Percentiles rank a stretch among this genome's conserved stretches.
Evolutionary conservation across 2,329 filamentous ascomycete species (phyloP).

Genomic region (Akanthomyces muscarius): DNA sequence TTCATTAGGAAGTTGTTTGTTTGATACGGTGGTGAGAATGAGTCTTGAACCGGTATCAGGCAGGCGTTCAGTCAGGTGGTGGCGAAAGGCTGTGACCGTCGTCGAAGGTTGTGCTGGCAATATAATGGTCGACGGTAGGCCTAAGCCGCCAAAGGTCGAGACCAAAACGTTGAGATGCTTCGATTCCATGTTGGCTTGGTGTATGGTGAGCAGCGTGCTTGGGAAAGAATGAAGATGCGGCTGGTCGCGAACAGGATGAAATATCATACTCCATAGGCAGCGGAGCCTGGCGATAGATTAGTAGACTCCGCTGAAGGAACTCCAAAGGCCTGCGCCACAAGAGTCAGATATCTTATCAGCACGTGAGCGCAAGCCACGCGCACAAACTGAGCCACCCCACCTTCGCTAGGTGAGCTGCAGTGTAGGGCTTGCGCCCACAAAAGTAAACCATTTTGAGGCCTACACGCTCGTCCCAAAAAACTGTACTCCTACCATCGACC

Average conservation of each 20-base stretch:
- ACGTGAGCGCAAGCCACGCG: slow-evolving; percentile 32
- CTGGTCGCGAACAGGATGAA: not conserved
- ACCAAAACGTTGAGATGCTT: slow-evolving; percentile 74
- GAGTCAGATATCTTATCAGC: slow-evolving; percentile 23
- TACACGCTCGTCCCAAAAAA: slow-evolving; percentile 33
- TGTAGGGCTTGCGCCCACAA: slow-evolving; percentile 44
- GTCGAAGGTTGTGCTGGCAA: slow-evolving; percentile 66
- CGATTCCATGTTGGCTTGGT: slow-evolving; percentile 46
- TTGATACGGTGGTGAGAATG: slow-evolving; percentile 77
- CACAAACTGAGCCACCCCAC: slow-evolving; percentile 30
- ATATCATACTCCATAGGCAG: not conserved
- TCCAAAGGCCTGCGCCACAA: slow-evolving; percentile 1
- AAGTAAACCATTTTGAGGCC: slow-evolving; percentile 43
- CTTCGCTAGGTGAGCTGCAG: slow-evolving; percentile 32
- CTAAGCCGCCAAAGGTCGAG: slow-evolving; percentile 77
- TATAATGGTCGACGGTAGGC: slow-evolving; percentile 75
- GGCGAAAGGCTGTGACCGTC: slow-evolving; percentile 63
- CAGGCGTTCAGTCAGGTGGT: slow-evolving; percentile 57
- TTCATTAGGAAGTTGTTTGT: slow-evolving; percentile 59
- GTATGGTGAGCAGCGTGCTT: not conserved
- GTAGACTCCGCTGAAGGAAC: not conserved
- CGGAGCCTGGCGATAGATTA: no score
- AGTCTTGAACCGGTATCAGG: slow-evolving; percentile 57
- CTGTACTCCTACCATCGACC: slow-evolving; percentile 49
- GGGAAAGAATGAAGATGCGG: not conserved